These are phyloP conservation scores for Westerdykella ornata DNA, from an alignment of 2,329 filamentous ascomycete species.

Conservation along the genomic window DNA sequence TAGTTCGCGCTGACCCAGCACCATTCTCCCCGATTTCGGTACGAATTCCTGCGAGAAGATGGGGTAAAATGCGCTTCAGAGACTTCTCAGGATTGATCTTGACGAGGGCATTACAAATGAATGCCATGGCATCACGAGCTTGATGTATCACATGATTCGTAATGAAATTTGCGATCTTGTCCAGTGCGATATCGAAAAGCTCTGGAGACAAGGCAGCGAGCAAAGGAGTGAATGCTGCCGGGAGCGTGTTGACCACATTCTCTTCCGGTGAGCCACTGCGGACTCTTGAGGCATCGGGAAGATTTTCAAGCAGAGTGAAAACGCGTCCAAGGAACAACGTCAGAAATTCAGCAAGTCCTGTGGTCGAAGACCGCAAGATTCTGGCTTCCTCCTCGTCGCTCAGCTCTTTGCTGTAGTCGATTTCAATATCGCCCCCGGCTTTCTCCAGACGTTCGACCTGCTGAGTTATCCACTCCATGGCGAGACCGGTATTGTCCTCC, in stretches of 20 bases:
- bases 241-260: conserved; percentile 91
- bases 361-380: conserved; percentile 88
- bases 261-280: conserved; percentile 91
- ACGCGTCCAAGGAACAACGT: conserved; percentile 86
- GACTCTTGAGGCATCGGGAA: conserved; percentile 82
- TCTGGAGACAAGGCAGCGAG: conserved; percentile 88
- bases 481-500: conserved; percentile 49
- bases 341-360: conserved; percentile 87
- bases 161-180: conserved; percentile 89
- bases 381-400: conserved; percentile 78
- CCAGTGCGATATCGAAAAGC: conserved; percentile 82
- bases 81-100: conserved; percentile 94
- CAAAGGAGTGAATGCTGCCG: conserved; percentile 82
- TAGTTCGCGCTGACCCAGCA: conserved; percentile 88
- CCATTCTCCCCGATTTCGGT: conserved; percentile 97
- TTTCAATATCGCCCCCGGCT: conserved; percentile 74
- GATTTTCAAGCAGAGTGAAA: conserved; percentile 89
- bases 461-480: conserved; percentile 86
- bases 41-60: conserved; percentile 83
- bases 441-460: conserved; percentile 92
- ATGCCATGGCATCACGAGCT: conserved; percentile 94
- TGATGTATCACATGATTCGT: conserved; percentile 94
- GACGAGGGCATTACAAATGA: conserved; percentile 93
- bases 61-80: conserved; percentile 80
- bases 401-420: conserved; percentile 78